Evolutionary conservation across 2,329 filamentous ascomycete genomes (phyloP).

Genomic region (Penicillium palitans): DNA sequence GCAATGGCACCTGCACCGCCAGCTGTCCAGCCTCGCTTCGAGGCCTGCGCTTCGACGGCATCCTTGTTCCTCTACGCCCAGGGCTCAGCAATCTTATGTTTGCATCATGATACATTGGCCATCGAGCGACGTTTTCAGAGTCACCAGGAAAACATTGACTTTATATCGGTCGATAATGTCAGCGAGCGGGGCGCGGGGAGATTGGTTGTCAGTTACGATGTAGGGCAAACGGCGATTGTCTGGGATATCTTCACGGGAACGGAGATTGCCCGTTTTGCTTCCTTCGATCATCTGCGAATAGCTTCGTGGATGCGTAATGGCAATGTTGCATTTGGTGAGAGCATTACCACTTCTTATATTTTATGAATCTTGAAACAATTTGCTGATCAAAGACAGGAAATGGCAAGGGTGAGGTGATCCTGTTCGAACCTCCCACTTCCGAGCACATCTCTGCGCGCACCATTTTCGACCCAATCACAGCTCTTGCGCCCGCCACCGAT

Average conservation of each 20-base stretch:
- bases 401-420: slow-evolving; percentile 84
- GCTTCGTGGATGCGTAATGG: slow-evolving; percentile 97
- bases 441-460: slow-evolving; percentile 91
- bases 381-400: slow-evolving; percentile 64
- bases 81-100: slow-evolving; percentile 76
- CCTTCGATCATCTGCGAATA: slow-evolving; percentile 80
- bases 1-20: slow-evolving; percentile 44
- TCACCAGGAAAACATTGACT: slow-evolving; percentile 78
- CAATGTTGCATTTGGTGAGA: slow-evolving; percentile 90
- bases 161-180: slow-evolving; percentile 86
- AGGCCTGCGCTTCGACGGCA: slow-evolving; percentile 86
- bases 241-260: slow-evolving; percentile 94
- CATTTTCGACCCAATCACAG: slow-evolving; percentile 93
- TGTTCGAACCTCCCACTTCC: slow-evolving; percentile 90
- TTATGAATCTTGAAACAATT: slow-evolving; percentile 1
- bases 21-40: slow-evolving; percentile 58
- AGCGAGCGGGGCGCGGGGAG: slow-evolving; percentile 83
- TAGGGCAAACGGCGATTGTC: slow-evolving; percentile 85
- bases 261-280: slow-evolving; percentile 87
- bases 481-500: slow-evolving; percentile 82
- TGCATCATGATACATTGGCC: slow-evolving; percentile 88
- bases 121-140: slow-evolving; percentile 83
- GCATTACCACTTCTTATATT: neutral
- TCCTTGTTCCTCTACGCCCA: slow-evolving; percentile 88
- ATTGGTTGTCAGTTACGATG: slow-evolving; percentile 89